These are phyloP conservation scores for Annona cherimola DNA, from an alignment of 164 flowering plant species.

Conservation along the genomic window DNA sequence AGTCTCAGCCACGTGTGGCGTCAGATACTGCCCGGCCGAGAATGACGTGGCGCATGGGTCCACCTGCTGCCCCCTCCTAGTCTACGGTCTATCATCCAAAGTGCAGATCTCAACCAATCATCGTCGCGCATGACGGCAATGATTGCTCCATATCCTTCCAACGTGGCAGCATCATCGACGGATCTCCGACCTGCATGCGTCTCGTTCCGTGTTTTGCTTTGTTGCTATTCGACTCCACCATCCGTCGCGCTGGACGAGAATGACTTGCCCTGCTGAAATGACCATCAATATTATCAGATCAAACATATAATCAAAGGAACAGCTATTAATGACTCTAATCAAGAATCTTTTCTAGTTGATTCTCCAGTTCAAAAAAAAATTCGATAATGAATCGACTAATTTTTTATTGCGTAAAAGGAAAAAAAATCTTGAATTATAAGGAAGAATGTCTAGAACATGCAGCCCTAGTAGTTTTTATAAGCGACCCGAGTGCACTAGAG, in stretches of 20 bases:
- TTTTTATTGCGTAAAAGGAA: no score
- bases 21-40: not conserved
- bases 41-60: not conserved
- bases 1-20: not conserved
- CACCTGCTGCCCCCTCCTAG: not conserved
- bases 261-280: not conserved
- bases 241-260: not conserved
- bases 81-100: not conserved
- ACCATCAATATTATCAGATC: no score
- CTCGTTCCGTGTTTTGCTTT: not conserved
- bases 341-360: no score
- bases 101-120: not conserved
- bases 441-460: no score
- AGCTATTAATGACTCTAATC: no score
- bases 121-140: not conserved
- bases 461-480: no score
- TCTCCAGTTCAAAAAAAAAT: no score
- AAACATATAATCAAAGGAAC: no score
- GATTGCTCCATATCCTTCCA: conserved; percentile 2
- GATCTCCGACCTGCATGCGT: not conserved
- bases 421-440: no score
- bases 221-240: not conserved
- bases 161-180: conserved; percentile 4
- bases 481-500: no score
- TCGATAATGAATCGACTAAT: no score